Percentiles rank a stretch among this genome's conserved stretches.
phyloP scores from a whole-genome alignment of 441 rosid species.

The Manihot esculenta region DNA sequence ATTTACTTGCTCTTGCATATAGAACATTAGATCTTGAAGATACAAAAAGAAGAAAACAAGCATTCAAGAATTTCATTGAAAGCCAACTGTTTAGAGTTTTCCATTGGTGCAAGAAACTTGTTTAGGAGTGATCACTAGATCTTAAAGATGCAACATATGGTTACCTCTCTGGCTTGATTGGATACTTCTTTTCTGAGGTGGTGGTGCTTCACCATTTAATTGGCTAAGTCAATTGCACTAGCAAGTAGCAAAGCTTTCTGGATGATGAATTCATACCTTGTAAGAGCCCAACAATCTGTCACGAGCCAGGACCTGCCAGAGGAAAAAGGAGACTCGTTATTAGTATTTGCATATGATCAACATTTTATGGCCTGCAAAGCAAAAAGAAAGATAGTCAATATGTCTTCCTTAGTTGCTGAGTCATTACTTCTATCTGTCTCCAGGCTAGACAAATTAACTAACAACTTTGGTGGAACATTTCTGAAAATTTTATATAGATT shows the following conservation, averaged over 20 bases:
- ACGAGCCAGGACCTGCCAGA: conserved; percentile 80
- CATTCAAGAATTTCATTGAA: conserved; percentile 42
- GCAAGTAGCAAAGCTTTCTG: neutral
- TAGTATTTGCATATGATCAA: neutral
- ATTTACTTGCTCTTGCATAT: conserved; percentile 87
- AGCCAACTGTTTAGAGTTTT: conserved; percentile 44
- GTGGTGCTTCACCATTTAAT: conserved; percentile 8
- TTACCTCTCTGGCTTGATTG: conserved; percentile 17
- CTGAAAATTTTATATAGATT: no score
- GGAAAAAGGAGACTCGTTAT: conserved; percentile 2
- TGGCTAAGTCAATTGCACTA: neutral
- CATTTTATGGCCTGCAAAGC: neutral
- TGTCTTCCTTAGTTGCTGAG: conserved; percentile 1
- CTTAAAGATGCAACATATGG: conserved; percentile 11
- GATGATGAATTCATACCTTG: conserved; percentile 51
- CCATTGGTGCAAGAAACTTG: conserved; percentile 71
- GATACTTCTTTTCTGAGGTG: conserved; percentile 5
- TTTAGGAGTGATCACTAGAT: conserved; percentile 29
- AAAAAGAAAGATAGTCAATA: conserved; percentile 9
- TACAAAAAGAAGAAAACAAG: conserved; percentile 60
- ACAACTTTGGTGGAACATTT: neutral
- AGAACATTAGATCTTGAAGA: conserved; percentile 93
- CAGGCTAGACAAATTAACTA: neutral
- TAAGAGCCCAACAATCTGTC: conserved; percentile 85
- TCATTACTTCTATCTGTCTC: neutral